phyloP scores from a whole-genome alignment of 2,329 filamentous ascomycete species.

The Fusarium buharicum region DNA sequence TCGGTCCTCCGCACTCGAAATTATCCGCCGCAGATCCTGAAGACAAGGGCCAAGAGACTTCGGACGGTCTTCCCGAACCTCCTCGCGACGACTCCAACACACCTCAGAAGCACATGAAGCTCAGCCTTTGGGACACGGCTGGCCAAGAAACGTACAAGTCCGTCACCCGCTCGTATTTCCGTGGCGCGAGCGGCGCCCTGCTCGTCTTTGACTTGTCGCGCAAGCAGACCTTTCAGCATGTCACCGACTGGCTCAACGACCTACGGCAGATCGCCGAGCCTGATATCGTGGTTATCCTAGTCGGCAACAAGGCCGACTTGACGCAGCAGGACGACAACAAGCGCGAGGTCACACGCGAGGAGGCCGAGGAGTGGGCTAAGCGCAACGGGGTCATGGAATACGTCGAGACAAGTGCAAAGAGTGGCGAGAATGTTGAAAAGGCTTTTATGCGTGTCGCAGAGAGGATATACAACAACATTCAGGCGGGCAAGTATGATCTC shows the following conservation, averaged over 20 bases:
- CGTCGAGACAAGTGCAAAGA: constrained; percentile 96
- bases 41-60: constrained; percentile 23
- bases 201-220: constrained; percentile 96
- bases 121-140: constrained; percentile 94
- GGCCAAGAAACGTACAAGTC: constrained; percentile 98
- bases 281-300: constrained; percentile 91
- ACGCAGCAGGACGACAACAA: constrained; percentile 68
- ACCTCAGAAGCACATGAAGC: constrained; percentile 84
- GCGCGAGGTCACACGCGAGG: constrained; percentile 81
- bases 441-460: constrained; percentile 95
- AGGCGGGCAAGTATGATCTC: constrained; percentile 92
- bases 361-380: constrained; percentile 90
- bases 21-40: constrained; percentile 48
- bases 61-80: constrained; percentile 64
- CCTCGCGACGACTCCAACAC: constrained; percentile 53
- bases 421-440: constrained; percentile 90
- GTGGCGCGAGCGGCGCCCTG: constrained; percentile 76
- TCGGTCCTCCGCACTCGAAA: constrained; percentile 79
- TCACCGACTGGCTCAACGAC: constrained; percentile 93
- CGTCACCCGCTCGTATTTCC: constrained; percentile 93
- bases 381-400: constrained; percentile 90
- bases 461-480: constrained; percentile 96
- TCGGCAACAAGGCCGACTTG: constrained; percentile 95
- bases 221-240: constrained; percentile 84
- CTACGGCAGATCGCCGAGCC: constrained; percentile 94